Evolutionary conservation across 2,329 filamentous ascomycete species (phyloP).

Genomic region (Penicillium carneum): DNA sequence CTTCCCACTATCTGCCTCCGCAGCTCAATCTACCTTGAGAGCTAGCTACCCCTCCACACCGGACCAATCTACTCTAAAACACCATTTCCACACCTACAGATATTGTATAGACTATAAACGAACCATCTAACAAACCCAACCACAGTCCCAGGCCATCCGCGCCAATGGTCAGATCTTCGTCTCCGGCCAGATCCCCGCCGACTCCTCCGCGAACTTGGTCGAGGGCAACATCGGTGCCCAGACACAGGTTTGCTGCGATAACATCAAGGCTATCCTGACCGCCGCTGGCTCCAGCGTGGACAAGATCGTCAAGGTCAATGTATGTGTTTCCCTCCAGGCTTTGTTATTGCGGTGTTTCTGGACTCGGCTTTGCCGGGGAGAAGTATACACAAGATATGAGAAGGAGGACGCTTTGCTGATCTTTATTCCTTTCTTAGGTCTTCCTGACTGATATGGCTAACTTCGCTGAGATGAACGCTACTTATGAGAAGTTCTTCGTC

Average conservation of each 20-base stretch:
- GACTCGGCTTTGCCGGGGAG: background rate
- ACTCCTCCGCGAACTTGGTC: constrained; percentile 66
- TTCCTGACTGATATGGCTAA: constrained; percentile 91
- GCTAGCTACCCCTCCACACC: constrained; percentile 12
- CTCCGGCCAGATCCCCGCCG: constrained; percentile 78
- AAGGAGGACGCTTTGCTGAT: background rate
- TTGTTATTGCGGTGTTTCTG: background rate
- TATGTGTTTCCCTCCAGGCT: constrained; percentile 33
- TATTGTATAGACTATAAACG: background rate
- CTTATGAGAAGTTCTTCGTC: constrained; percentile 73
- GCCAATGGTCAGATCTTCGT: constrained; percentile 73
- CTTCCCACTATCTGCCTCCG: background rate
- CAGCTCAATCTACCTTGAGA: constrained; percentile 8
- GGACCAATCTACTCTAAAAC: constrained; percentile 6
- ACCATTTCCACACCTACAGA: background rate
- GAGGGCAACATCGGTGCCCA: constrained; percentile 71
- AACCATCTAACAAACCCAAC: background rate
- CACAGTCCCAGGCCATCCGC: constrained; percentile 66
- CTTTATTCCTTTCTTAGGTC: constrained; percentile 57
- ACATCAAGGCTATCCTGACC: constrained; percentile 81
- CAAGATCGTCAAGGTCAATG: constrained; percentile 85
- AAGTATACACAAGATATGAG: background rate
- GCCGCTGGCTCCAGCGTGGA: constrained; percentile 79
- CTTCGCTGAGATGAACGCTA: constrained; percentile 80
- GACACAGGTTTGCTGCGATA: constrained; percentile 75